Base-by-base conservation (phyloP, 1,139 yeast species). In the Pichia sp. region DNA sequence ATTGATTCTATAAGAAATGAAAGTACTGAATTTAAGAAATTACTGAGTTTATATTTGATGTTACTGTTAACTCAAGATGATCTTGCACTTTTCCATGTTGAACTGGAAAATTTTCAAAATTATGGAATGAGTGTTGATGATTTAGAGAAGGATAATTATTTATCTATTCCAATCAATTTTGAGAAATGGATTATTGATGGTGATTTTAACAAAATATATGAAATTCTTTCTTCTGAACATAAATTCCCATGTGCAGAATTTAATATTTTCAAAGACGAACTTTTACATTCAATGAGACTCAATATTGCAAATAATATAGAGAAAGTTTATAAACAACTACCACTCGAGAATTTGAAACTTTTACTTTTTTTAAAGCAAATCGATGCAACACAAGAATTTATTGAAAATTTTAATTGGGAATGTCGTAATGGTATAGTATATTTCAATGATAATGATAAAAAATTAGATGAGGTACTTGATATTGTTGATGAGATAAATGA, bases 151-250 rank as follows among this genome's bases (percentile, higher is more conserved):
- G 84, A 79, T 53, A 62, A 64, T 44, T 77, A 67, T 60, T 69
- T 91, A 52, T 74, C 77, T 41, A 88, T 88, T 61, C 97, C 98
- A 22, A 79, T 91, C 44, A 77, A 79, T 52, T 77, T 91, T 52
- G 98, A 91, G 61, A 82, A 86, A 52, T 85, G 94, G 79, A 74
- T 91, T 52, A 88, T 91, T 84, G 98, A 91, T 62, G 98, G 98
- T 35, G 84, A 91, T 50, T 91, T 89, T 62, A 93, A 86, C 61
- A 85, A 85, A 64, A 91, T 91, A 41, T 84, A 95, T 84, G 81
- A 79, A 53, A 73, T 85, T 42, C 74, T 70, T 40, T 81, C 66
- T 68, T 58, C 57, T 12, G 52, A 53, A 33, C 56, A 56, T 26
- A 61, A 62, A 35, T 60, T 67, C 47, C 79, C 80, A 23, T 72